These are phyloP conservation scores for Metschnikowia proteae DNA, from an alignment of 805 yeast genomes.

Conservation along the genomic window DNA sequence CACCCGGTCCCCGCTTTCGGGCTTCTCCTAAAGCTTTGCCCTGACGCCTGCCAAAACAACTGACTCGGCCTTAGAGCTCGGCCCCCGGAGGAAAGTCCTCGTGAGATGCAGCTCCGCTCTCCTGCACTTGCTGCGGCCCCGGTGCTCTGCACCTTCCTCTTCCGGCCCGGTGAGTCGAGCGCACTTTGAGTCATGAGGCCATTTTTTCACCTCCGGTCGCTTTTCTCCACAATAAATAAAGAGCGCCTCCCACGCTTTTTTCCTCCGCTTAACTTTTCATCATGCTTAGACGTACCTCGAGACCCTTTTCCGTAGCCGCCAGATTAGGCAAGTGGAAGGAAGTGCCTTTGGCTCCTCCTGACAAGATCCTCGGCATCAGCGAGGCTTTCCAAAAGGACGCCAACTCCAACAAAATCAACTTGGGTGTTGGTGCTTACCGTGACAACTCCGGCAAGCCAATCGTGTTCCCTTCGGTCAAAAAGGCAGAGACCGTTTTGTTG, in stretches of 20 bases:
- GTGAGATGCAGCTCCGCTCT: too few relatives aligned
- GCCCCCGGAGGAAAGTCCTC: too few relatives aligned
- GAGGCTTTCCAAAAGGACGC: constrained; percentile 68
- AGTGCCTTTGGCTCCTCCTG: constrained; percentile 65
- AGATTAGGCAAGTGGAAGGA: constrained; percentile 26
- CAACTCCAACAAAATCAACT: constrained; percentile 53
- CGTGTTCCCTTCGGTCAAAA: constrained; percentile 71
- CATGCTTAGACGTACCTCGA: constrained; percentile 19
- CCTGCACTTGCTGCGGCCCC: not conserved
- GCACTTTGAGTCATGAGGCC: constrained; percentile 4
- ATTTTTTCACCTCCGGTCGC: constrained; percentile 12
- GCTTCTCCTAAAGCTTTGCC: not conserved
- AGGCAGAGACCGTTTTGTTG: constrained; percentile 55
- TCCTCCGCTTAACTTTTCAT: not conserved
- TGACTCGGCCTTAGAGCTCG: too few relatives aligned
- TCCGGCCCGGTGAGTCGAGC: constrained; percentile 2
- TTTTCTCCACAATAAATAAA: constrained; percentile 3
- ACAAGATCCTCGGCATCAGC: constrained; percentile 77
- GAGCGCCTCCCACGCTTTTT: constrained; percentile 3
- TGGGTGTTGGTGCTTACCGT: constrained; percentile 93
- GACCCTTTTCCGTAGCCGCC: constrained; percentile 17
- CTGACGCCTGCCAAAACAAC: too few relatives aligned
- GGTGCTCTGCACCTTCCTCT: not conserved
- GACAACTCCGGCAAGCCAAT: constrained; percentile 85
- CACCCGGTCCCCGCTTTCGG: constrained; percentile 1